phyloP scores from a whole-genome alignment of 176 grass and related monocot species.

The Paspalum vaginatum region DNA sequence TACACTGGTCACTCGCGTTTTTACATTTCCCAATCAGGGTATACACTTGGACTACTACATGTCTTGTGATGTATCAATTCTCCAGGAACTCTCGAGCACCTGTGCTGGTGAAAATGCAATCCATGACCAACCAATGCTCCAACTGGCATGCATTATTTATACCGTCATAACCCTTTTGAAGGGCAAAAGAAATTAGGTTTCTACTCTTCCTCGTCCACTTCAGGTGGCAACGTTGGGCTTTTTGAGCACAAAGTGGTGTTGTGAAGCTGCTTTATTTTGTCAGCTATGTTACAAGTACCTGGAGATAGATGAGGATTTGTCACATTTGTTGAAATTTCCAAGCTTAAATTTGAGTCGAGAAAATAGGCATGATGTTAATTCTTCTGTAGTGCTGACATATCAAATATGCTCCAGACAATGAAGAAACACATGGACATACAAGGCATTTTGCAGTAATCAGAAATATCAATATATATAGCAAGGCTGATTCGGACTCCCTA shows the following conservation, averaged over 20 bases:
- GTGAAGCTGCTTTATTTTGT: conserved; percentile 78
- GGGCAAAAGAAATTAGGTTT: neutral
- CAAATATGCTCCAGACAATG: neutral
- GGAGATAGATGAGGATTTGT: conserved; percentile 30
- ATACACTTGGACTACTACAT: conserved; percentile 3
- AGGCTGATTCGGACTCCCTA: neutral
- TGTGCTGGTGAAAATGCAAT: neutral
- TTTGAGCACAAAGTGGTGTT: conserved; percentile 77
- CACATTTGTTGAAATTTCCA: neutral
- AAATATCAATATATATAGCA: neutral
- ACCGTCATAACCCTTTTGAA: neutral
- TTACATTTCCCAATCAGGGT: neutral
- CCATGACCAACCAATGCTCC: neutral
- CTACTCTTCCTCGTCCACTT: conserved; percentile 80
- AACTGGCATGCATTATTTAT: neutral
- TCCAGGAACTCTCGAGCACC: neutral
- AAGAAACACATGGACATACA: neutral
- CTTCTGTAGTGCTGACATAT: neutral
- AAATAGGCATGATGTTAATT: neutral
- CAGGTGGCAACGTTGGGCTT: conserved; percentile 76
- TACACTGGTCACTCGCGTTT: neutral
- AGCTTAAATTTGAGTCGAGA: neutral
- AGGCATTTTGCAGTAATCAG: neutral
- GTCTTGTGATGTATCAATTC: conserved; percentile 17
- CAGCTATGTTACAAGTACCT: conserved; percentile 67